phyloP scores from a whole-genome alignment of 2,329 filamentous ascomycete genomes.

The Capronia americana region DNA sequence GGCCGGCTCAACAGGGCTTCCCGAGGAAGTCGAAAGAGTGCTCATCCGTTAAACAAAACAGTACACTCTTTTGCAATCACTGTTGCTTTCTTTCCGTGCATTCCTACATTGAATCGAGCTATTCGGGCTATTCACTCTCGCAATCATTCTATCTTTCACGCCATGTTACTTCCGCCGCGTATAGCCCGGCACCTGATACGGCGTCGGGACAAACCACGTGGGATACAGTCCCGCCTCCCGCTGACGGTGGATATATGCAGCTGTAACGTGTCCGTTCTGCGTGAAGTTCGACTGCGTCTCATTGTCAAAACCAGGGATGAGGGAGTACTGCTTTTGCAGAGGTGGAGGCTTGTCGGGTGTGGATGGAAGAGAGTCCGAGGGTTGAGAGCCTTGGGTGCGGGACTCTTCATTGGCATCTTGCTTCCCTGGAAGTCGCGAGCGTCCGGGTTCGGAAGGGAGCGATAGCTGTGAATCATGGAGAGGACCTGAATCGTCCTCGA shows the following conservation, averaged over 20 bases:
- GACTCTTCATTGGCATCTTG: neutral
- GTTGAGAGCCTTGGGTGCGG: constrained; percentile 17
- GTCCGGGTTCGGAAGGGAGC: neutral
- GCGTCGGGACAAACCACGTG: constrained; percentile 43
- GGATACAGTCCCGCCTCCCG: constrained; percentile 35
- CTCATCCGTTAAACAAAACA: neutral
- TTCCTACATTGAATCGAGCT: neutral
- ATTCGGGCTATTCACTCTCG: neutral
- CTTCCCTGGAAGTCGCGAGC: neutral
- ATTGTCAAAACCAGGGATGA: constrained; percentile 39
- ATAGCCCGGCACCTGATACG: constrained; percentile 46
- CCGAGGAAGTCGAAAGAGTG: neutral
- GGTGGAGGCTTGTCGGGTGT: constrained; percentile 27
- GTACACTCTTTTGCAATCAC: neutral
- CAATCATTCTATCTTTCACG: neutral
- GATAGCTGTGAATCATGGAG: neutral
- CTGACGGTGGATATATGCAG: constrained; percentile 39
- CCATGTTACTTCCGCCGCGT: constrained; percentile 19
- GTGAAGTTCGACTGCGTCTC: constrained; percentile 41
- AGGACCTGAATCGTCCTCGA: neutral
- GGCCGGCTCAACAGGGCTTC: no score
- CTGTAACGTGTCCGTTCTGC: constrained; percentile 39
- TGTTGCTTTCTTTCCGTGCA: neutral
- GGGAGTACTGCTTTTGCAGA: constrained; percentile 31
- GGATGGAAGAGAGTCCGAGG: constrained; percentile 27